Evolutionary conservation across 2,329 filamentous ascomycete species (phyloP), one percentile per base, ranked within the genome.

Genomic region (Trichoderma atrobrunneum): DNA sequence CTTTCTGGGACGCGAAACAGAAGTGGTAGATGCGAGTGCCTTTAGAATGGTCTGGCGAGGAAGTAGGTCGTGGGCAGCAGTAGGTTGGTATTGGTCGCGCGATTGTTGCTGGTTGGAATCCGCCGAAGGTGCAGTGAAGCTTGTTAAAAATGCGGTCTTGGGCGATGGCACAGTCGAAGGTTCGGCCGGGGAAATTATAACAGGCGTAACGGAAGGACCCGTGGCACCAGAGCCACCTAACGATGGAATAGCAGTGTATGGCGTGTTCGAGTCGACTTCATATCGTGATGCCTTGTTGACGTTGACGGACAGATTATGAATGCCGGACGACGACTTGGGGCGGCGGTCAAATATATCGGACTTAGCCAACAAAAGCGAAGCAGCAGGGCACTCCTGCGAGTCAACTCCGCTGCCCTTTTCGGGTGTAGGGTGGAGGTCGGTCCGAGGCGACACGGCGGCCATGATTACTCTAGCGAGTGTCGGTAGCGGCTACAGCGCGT

Each of bases 41-140:
- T 96, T 95, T 84, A 95, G 89, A 78, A 94, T 90, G 71, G 93
- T 95, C 82, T 95, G 93, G 74, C 90, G 90, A 14, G 93, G 92
- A 75, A 95, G 85, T 2, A 75, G 66, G 77, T 93, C 91, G 79
- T 88, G 86, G 12, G 90, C 91, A 36, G 85, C 84, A 18, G 83
- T 81, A 80, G 83, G 85, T 79, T 85, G 87, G 66, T 82, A 84
- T 74, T 86, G 77, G 63, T 77, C 81, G 74, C 74, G 74, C 24
- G 62, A 68, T 30, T 72, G 71, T 12, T 65, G 70, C 54, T 60
- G 36, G 26, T 12, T 48, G 30, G 56, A 54, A 21, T 24, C 36
- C 65, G 64, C 32, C 28, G 60, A 16, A 8, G 48, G 10, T 16
- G 63, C 26, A 6, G 39, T 18, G 28, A 60, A 6, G 57, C 30